Conservation (phyloP, 805 yeast genomes). For the Torulaspora delbrueckii region DNA sequence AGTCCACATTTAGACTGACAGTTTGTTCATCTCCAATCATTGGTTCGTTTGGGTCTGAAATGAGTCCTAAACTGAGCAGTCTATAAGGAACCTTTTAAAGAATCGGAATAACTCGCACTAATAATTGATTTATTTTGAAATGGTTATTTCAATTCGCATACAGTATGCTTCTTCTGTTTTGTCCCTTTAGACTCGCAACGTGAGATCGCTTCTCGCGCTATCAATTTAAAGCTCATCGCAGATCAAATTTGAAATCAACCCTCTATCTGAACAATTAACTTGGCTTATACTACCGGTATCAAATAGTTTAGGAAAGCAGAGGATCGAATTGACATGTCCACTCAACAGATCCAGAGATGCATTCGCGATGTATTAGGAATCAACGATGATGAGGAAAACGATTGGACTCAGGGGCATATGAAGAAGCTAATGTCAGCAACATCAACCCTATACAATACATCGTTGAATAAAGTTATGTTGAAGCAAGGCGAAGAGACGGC, state of each 20-base stretch:
- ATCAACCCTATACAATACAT: slow-evolving; percentile 41
- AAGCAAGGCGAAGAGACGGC: slow-evolving; percentile 57
- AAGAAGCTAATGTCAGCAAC: slow-evolving; percentile 30
- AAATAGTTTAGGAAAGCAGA: no score
- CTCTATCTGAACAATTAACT: no score
- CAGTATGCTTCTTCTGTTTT: not conserved
- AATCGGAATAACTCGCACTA: no score
- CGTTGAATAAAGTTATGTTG: slow-evolving; percentile 50
- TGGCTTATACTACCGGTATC: no score
- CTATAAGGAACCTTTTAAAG: no score
- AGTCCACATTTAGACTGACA: no score
- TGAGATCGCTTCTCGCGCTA: not conserved
- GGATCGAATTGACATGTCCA: slow-evolving; percentile 19
- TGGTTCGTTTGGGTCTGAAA: no score
- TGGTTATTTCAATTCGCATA: no score
- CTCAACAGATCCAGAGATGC: slow-evolving; percentile 27
- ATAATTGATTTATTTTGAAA: no score
- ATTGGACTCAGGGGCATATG: slow-evolving; percentile 28
- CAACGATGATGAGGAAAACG: slow-evolving; percentile 15
- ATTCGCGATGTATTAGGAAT: slow-evolving; percentile 27
- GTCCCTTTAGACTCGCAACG: not conserved
- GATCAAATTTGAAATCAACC: not conserved
- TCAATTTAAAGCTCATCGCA: not conserved
- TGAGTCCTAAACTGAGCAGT: no score
- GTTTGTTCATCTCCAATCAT: no score